Base-by-base conservation (phyloP, 805 yeast species). In the Komagataella kurtzmanii region DNA sequence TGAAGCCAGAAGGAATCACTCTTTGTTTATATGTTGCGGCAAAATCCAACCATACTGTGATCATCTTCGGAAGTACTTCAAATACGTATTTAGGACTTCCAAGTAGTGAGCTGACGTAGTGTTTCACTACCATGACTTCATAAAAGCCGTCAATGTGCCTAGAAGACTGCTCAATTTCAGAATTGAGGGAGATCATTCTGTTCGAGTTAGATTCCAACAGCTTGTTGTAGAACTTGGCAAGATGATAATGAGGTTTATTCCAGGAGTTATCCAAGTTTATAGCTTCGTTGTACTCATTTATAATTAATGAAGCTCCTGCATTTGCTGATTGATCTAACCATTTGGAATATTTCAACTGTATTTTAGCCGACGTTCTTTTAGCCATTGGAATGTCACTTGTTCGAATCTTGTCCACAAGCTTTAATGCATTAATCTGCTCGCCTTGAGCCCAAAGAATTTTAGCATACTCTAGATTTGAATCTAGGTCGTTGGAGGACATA, bases 261-360 rank as follows among this genome's bases (percentile, higher is more conserved):
- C 88, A 85, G 0, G 71, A 63, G 1, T 70, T 68, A 54, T 81
- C 81, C 17, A 80, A 61, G 43, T 69, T 67, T 17, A 78, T 73
- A 0, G 91, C 82, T 3, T 76, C 70, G 24, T 68, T 68, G 57
- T 88, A 93, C 55, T 87, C 87, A 24, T 74, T 75, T 18, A 85
- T 76, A 44, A 93, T 85, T 43, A 81, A 81, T 14, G 75, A 76
- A 7, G 95, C 81, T 7, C 88, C 81, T 36, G 89, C 83, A 61
- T 87, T 90, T 50, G 88, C 90, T 0, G 97, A 86, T 43, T 72
- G 72, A 60, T 89, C 96, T 17, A 89, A 69, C 98, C 98, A 93
- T 55, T 81, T 79, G 0, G 97, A 87, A 61, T 87, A 87, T 53
- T 83, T 82, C 49, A 90, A 67, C 51, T 86, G 85, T n/a, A 80